Evolutionary conservation across 2,329 filamentous ascomycete genomes (phyloP), one percentile per base, ranked within the genome.

Genomic region (Cercospora brassicicola): DNA sequence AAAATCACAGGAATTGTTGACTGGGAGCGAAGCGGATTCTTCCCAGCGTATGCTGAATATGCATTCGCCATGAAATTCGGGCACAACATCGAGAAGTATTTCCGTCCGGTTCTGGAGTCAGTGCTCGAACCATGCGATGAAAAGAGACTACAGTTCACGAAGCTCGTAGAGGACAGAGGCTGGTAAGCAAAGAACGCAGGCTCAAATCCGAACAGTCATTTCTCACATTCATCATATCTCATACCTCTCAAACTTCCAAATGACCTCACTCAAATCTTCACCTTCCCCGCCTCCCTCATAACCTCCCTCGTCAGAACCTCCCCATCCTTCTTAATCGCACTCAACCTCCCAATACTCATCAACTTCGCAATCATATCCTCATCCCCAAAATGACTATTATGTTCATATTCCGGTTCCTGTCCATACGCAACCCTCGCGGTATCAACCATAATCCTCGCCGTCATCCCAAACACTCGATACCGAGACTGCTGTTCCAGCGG

Each of bases 401-500:
- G 87, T 82, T 96, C 92, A 78, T 97, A 96, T 77, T 93, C 90
- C 3, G 94, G 94, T 77, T 92, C 88, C 80, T 91, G 86, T 2
- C 82, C 90, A 78, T 95, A 98, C 20, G 94, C 94, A 18, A 96
- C 85, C 70, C 92, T 85, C 36, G 94, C 94, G 4, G 91, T 90
- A 80, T 98, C 94, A 4, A 97, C 92, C 64, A 97, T 79, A 64
- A 98, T 94, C 62, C 93, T 84, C 2, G 93, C 94, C 63, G 94
- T 98, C 92, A 98, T 94, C 15, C 94, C 94, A 87, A 94, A 97
- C 4, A 98, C 93, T 73, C 91, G 89, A 80, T 95, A 97, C 42
- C 78, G 69, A 5, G 76, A 73, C 67, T 78, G 73, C 26, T 73
- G 65, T 28, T 77, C 63, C 15, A 76, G 71, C 65, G 78, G 74